A percentile compares a stretch with the other conserved stretches of the same genome.
Evolutionary conservation across 1,139 yeast genomes (phyloP).

Genomic region (Magnusiomyces paraingens): DNA sequence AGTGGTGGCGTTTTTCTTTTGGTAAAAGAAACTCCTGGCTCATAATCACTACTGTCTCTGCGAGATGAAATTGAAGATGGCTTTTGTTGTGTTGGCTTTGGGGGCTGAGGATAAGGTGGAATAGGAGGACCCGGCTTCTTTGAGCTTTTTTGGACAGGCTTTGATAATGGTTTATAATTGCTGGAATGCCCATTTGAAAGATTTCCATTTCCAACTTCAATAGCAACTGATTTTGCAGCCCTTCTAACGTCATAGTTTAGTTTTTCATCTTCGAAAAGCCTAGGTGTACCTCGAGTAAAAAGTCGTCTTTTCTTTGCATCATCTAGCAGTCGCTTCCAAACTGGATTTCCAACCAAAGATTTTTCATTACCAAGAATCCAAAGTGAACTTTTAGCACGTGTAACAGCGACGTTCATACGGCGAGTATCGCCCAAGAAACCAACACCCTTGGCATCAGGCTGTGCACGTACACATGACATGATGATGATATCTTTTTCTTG

Average conservation of each 20-base stretch:
- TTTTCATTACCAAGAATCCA: constrained; percentile 83
- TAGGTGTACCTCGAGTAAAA: neutral
- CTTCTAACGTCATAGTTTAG: neutral
- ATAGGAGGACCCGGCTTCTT: no score
- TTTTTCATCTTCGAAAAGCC: neutral
- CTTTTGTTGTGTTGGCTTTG: neutral
- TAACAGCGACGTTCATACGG: constrained; percentile 92
- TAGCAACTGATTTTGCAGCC: neutral
- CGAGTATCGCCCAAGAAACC: constrained; percentile 86
- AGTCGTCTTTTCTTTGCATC: constrained; percentile 51
- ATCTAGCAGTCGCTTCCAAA: constrained; percentile 61
- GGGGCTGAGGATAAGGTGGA: neutral
- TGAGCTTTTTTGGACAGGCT: neutral
- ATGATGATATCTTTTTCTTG: constrained; percentile 93
- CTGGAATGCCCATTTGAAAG: neutral
- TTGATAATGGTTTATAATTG: neutral
- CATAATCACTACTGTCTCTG: neutral
- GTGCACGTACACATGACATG: constrained; percentile 92
- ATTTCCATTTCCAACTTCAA: neutral
- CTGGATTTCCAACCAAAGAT: constrained; percentile 47
- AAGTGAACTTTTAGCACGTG: constrained; percentile 84
- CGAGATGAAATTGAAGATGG: neutral
- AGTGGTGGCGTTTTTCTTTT: neutral
- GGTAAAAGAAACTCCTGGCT: neutral
- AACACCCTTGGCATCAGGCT: constrained; percentile 45